These are phyloP conservation scores for Ceratobasidium theobromae DNA, from an alignment of 1,284 basidiomycete genomes.

Conservation along the genomic window DNA sequence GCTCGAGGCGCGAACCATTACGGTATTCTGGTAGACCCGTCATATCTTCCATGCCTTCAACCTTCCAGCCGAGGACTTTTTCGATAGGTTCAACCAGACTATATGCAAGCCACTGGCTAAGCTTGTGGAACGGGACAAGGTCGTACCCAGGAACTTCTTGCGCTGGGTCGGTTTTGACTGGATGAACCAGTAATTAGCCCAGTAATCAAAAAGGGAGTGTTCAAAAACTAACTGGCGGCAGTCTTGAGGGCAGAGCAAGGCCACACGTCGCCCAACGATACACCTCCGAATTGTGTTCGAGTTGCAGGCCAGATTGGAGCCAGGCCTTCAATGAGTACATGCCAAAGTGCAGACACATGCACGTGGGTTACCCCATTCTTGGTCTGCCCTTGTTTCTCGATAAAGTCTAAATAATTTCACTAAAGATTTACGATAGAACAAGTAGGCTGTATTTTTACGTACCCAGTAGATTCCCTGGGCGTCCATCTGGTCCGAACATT, in stretches of 20 bases:
- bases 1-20: slow-evolving; percentile 58
- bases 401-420: slow-evolving; percentile 20
- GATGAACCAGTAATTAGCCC: slow-evolving; percentile 15
- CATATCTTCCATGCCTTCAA: slow-evolving; percentile 72
- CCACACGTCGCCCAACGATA: slow-evolving; percentile 89
- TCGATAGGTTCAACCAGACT: slow-evolving; percentile 83
- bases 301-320: slow-evolving; percentile 88
- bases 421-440: slow-evolving; percentile 36
- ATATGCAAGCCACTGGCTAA: slow-evolving; percentile 92
- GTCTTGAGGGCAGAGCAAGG: slow-evolving; percentile 61
- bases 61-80: slow-evolving; percentile 72
- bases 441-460: slow-evolving; percentile 38
- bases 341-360: slow-evolving; percentile 75
- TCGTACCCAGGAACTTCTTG: slow-evolving; percentile 56
- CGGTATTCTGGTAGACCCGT: slow-evolving; percentile 89
- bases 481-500: slow-evolving; percentile 68
- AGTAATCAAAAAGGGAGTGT: not conserved
- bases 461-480: slow-evolving; percentile 85
- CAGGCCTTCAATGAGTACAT: slow-evolving; percentile 78
- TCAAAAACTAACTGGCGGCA: not conserved
- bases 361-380: slow-evolving; percentile 49
- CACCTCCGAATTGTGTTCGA: slow-evolving; percentile 63
- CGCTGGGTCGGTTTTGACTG: slow-evolving; percentile 24
- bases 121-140: slow-evolving; percentile 92
- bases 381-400: slow-evolving; percentile 16